phyloP scores from a whole-genome alignment of 805 yeast species.

The Maudiozyma saulgeensis region DNA sequence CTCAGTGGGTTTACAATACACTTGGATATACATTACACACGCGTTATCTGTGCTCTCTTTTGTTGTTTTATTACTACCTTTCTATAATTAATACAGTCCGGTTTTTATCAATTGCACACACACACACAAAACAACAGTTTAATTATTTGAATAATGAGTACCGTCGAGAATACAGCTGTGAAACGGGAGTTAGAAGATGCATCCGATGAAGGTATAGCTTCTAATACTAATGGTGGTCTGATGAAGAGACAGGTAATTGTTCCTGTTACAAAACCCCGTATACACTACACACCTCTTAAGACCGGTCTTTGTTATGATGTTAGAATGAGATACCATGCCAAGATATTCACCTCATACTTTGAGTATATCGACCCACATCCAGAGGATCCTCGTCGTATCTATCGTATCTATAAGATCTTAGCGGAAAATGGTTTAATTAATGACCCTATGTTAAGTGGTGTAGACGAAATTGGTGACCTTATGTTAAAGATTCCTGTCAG shows the following conservation, averaged over 20 bases:
- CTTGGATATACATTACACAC: no score
- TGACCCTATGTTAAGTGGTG: slow-evolving; percentile 62
- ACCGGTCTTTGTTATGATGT: slow-evolving; percentile 96
- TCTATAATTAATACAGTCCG: no score
- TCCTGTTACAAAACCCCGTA: slow-evolving; percentile 53
- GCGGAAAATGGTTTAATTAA: slow-evolving; percentile 88
- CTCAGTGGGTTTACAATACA: no score
- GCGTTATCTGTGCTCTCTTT: no score
- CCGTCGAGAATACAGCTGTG: background rate
- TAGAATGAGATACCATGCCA: slow-evolving; percentile 94
- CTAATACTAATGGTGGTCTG: background rate
- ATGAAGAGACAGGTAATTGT: slow-evolving; percentile 36
- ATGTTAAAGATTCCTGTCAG: slow-evolving; percentile 87
- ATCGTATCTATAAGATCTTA: slow-evolving; percentile 81
- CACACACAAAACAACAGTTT: background rate
- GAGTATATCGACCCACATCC: slow-evolving; percentile 98
- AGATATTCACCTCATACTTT: slow-evolving; percentile 80
- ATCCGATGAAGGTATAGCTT: background rate
- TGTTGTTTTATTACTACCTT: no score
- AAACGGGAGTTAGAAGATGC: background rate
- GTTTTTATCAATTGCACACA: no score
- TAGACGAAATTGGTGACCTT: slow-evolving; percentile 69
- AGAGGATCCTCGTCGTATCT: slow-evolving; percentile 94
- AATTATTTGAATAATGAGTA: background rate
- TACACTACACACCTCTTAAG: slow-evolving; percentile 65